Percentiles rank a stretch among this genome's conserved stretches.
Evolutionary conservation across 2,329 filamentous ascomycete species (phyloP).

Genomic region (Bipolaris bicolor): DNA sequence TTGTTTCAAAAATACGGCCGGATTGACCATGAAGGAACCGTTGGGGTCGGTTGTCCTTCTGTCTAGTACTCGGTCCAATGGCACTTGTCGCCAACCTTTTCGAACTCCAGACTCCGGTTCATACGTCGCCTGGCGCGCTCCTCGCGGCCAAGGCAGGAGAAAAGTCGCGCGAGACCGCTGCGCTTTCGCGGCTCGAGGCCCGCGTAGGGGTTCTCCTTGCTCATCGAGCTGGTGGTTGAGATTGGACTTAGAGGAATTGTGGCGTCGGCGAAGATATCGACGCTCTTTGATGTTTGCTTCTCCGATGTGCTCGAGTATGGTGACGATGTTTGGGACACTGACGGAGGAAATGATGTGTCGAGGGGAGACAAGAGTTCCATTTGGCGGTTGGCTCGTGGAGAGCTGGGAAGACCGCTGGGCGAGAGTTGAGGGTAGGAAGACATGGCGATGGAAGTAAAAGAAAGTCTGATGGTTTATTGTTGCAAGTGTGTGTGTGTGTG

Average conservation of each 20-base stretch:
- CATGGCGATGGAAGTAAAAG: slow-evolving; percentile 16
- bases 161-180: slow-evolving; percentile 38
- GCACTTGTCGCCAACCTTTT: slow-evolving; percentile 38
- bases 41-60: background rate
- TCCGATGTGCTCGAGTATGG: slow-evolving; percentile 25
- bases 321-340: slow-evolving; percentile 16
- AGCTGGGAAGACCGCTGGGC: slow-evolving; percentile 31
- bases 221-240: slow-evolving; percentile 23
- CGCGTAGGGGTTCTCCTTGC: slow-evolving; percentile 27
- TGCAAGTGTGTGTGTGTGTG: background rate
- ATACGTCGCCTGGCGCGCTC: slow-evolving; percentile 36
- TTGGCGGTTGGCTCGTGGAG: slow-evolving; percentile 30
- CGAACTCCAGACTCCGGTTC: slow-evolving; percentile 31
- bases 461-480: background rate
- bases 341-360: slow-evolving; percentile 26
- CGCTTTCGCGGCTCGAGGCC: slow-evolving; percentile 39
- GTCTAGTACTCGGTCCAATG: slow-evolving; percentile 43
- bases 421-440: slow-evolving; percentile 23
- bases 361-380: slow-evolving; percentile 30
- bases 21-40: background rate
- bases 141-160: slow-evolving; percentile 45
- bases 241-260: slow-evolving; percentile 43
- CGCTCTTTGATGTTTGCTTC: slow-evolving; percentile 21
- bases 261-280: slow-evolving; percentile 43
- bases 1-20: slow-evolving; percentile 9